Evolutionary conservation across 2,329 filamentous ascomycete species (phyloP).

Genomic region (Verticillium tricorpus): DNA sequence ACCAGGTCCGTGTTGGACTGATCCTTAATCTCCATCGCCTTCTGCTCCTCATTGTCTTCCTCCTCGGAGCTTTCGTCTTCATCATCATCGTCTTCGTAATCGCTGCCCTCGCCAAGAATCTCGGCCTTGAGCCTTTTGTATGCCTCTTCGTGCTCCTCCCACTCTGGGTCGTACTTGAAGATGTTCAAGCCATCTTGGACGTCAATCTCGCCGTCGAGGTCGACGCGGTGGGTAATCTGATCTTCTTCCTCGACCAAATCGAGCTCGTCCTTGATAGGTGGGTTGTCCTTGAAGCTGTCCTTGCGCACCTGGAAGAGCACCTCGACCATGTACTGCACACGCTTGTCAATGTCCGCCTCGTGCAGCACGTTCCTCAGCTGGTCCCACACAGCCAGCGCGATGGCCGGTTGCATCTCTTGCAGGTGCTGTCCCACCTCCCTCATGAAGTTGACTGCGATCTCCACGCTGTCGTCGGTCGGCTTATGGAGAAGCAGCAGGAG

Average conservation of each 20-base stretch:
- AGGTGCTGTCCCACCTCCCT: slow-evolving; percentile 90
- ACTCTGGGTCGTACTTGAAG: slow-evolving; percentile 90
- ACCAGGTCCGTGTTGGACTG: slow-evolving; percentile 95
- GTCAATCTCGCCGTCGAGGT: slow-evolving; percentile 78
- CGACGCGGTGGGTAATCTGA: slow-evolving; percentile 86
- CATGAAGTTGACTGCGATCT: slow-evolving; percentile 92
- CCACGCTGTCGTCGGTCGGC: slow-evolving; percentile 94
- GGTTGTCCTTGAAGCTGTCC: slow-evolving; percentile 94
- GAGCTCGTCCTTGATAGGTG: slow-evolving; percentile 83
- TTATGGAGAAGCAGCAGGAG: slow-evolving; percentile 88
- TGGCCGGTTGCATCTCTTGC: slow-evolving; percentile 89
- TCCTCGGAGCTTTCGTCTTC: slow-evolving; percentile 67
- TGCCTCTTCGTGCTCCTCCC: slow-evolving; percentile 83
- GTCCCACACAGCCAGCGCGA: slow-evolving; percentile 87
- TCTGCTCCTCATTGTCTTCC: slow-evolving; percentile 72
- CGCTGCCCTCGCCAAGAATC: slow-evolving; percentile 90
- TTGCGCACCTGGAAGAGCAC: slow-evolving; percentile 95
- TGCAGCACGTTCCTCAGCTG: slow-evolving; percentile 94
- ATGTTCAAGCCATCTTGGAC: slow-evolving; percentile 87
- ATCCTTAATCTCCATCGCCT: slow-evolving; percentile 92
- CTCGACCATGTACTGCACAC: slow-evolving; percentile 99
- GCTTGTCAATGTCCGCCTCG: slow-evolving; percentile 94
- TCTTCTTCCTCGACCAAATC: slow-evolving; percentile 97
- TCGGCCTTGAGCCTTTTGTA: slow-evolving; percentile 90
- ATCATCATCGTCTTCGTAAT: slow-evolving; percentile 64